phyloP scores from a whole-genome alignment of 352 stramenopile genomes.

The Paralagenidium karlingii region DNA sequence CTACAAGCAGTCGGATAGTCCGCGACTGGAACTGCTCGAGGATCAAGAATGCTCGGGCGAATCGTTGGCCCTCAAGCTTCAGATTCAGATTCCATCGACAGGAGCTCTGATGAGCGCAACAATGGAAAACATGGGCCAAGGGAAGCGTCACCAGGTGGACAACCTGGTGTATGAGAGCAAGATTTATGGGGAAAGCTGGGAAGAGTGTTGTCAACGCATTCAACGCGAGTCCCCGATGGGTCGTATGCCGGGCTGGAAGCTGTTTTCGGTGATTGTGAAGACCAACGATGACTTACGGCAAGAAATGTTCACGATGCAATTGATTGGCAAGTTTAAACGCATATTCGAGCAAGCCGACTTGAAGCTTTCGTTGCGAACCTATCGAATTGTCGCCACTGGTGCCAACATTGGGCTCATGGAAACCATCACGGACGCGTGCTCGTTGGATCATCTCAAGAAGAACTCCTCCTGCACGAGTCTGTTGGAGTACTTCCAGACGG shows the following conservation, averaged over 20 bases:
- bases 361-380: constrained; percentile 89
- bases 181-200: constrained; percentile 66
- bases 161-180: constrained; percentile 73
- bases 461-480: constrained; percentile 61
- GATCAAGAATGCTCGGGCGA: no score
- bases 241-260: constrained; percentile 75
- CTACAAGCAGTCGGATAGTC: no score
- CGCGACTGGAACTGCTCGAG: no score
- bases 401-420: constrained; percentile 91
- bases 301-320: constrained; percentile 95
- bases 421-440: constrained; percentile 93
- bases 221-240: constrained; percentile 58
- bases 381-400: constrained; percentile 92
- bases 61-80: no score
- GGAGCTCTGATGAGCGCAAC: no score
- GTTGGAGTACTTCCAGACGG: constrained; percentile 80
- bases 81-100: no score
- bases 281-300: constrained; percentile 96
- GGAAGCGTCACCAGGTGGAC: constrained; percentile 13
- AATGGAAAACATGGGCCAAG: neutral
- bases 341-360: constrained; percentile 90
- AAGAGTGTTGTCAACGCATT: constrained; percentile 41
- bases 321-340: constrained; percentile 91
- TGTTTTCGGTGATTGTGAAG: constrained; percentile 94
- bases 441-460: constrained; percentile 94